phyloP scores from a whole-genome alignment of 2,329 filamentous ascomycete species.

The Lachnellula cervina region DNA sequence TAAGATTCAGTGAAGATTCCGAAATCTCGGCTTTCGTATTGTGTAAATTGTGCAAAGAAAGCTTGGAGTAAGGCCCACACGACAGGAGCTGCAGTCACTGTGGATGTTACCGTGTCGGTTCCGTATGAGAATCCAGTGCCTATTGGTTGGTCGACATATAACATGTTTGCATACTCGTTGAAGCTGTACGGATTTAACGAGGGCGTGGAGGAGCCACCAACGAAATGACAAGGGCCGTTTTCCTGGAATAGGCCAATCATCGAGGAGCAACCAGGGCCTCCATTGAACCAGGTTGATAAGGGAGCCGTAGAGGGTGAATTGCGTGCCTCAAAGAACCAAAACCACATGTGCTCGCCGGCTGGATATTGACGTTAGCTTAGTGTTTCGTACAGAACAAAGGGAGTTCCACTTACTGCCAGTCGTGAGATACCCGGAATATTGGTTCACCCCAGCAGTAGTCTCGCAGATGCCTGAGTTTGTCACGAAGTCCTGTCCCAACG shows the following conservation, averaged over 20 bases:
- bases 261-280: slow-evolving; percentile 7
- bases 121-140: slow-evolving; percentile 38
- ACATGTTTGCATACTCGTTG: slow-evolving; percentile 35
- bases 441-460: slow-evolving; percentile 8
- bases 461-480: slow-evolving; percentile 34
- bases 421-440: slow-evolving; percentile 19
- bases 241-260: slow-evolving; percentile 23
- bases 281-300: slow-evolving; percentile 5
- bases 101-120: slow-evolving; percentile 38
- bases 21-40: slow-evolving; percentile 52
- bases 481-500: slow-evolving; percentile 31
- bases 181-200: slow-evolving; percentile 35
- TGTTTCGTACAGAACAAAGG: neutral
- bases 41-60: slow-evolving; percentile 58
- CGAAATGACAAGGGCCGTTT: slow-evolving; percentile 36
- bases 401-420: slow-evolving; percentile 29
- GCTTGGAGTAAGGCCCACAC: slow-evolving; percentile 51
- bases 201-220: slow-evolving; percentile 35
- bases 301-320: slow-evolving; percentile 7
- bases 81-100: slow-evolving; percentile 39
- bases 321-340: slow-evolving; percentile 13
- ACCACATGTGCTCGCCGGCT: neutral
- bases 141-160: slow-evolving; percentile 35
- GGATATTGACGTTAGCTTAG: neutral
- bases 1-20: slow-evolving; percentile 47